Conservation (phyloP, 2,329 filamentous ascomycete species). For the Ambrosiella beaveri region DNA sequence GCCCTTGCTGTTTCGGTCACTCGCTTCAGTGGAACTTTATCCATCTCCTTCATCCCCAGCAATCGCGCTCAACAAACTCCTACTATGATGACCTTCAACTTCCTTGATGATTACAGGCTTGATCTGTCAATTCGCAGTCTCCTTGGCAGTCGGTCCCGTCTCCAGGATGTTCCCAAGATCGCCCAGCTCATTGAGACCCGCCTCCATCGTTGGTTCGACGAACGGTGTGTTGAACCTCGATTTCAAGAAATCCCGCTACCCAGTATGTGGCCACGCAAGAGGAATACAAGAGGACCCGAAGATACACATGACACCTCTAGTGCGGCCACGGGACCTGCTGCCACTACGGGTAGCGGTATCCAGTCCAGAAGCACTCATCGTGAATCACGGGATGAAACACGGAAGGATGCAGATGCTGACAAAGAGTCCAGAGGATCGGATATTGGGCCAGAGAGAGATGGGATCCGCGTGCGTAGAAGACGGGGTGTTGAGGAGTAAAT, state of each 20-base stretch:
- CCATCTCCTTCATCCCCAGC: conserved; percentile 77
- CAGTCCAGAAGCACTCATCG: conserved; percentile 2
- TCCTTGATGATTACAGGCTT: conserved; percentile 72
- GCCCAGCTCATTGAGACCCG: conserved; percentile 66
- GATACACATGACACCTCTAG: conserved; percentile 29
- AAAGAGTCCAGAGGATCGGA: conserved; percentile 27
- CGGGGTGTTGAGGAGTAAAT: conserved; percentile 19
- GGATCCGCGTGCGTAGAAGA: conserved; percentile 25
- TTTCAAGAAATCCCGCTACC: conserved; percentile 78
- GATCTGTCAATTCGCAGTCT: conserved; percentile 69
- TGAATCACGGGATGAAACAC: conserved; percentile 2
- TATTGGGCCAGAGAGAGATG: conserved; percentile 5
- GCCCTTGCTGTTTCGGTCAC: conserved; percentile 83
- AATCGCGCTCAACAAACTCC: conserved; percentile 51
- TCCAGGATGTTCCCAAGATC: conserved; percentile 80
- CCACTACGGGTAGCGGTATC: conserved; percentile 25
- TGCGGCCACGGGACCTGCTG: conserved; percentile 28
- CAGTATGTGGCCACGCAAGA: conserved; percentile 68
- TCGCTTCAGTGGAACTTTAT: conserved; percentile 84
- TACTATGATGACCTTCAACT: conserved; percentile 88
- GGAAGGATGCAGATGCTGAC: conserved; percentile 27
- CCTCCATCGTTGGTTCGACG: conserved; percentile 75
- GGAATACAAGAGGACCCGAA: conserved; percentile 60
- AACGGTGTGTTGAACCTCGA: conserved; percentile 66
- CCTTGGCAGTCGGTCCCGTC: conserved; percentile 58